These are phyloP conservation scores for Forsythia suspensa DNA, from an alignment of 257 asterid species.

Conservation along the genomic window DNA sequence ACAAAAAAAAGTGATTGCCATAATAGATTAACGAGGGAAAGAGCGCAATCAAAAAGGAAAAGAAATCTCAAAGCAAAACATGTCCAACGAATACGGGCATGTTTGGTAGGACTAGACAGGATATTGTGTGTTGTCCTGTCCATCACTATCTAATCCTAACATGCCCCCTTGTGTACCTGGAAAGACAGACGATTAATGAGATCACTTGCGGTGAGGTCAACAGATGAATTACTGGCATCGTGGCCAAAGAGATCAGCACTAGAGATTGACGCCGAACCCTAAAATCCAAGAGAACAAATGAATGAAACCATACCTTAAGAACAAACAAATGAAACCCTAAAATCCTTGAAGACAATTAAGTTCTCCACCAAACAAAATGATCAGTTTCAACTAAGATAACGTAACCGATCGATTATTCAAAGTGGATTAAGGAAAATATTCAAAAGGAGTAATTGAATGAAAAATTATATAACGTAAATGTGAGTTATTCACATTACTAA, in stretches of 20 bases:
- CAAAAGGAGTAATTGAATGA: neutral
- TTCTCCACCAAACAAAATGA: neutral
- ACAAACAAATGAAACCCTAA: too few species aligned
- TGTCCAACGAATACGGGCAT: neutral
- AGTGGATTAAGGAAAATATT: neutral
- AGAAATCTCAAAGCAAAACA: neutral
- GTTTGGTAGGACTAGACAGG: neutral
- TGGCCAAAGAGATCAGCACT: slow-evolving; percentile 93
- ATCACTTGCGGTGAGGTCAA: slow-evolving; percentile 74
- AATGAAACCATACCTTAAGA: neutral
- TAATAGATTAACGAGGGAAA: neutral
- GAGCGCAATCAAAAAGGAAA: too few species aligned
- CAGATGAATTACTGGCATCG: slow-evolving; percentile 30
- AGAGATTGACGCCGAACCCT: slow-evolving; percentile 93
- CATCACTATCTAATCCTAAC: neutral
- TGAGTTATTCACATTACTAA: too few species aligned
- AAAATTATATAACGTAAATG: too few species aligned
- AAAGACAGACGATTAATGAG: slow-evolving; percentile 84
- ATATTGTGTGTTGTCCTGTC: neutral
- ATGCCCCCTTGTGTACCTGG: slow-evolving; percentile 58
- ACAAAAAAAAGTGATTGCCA: neutral
- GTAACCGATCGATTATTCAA: neutral
- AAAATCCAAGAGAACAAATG: slow-evolving; percentile 17
- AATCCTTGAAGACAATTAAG: neutral
- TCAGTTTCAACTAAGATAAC: neutral